phyloP scores from a whole-genome alignment of 768 basidiomycete species.

The Chiua virens region DNA sequence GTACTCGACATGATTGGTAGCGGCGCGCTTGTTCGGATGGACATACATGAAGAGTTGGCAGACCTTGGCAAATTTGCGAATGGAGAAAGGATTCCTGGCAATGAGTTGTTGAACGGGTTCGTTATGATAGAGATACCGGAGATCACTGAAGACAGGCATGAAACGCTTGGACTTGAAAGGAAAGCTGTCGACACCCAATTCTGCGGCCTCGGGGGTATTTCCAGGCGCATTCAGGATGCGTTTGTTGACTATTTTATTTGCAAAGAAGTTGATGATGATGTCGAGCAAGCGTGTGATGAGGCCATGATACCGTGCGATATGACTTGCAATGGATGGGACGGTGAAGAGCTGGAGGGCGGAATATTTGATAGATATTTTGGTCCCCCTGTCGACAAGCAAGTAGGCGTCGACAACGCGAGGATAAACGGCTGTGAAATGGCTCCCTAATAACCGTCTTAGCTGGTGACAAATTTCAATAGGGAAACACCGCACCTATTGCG shows the following conservation, averaged over 20 bases:
- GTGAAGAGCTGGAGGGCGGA: conserved; percentile 93
- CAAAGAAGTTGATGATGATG: conserved; percentile 90
- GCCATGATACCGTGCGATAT: conserved; percentile 71
- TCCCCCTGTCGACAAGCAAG: conserved; percentile 88
- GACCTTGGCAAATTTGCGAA: conserved; percentile 70
- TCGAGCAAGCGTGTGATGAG: conserved; percentile 76
- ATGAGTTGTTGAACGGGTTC: conserved; percentile 79
- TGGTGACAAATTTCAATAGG: background rate
- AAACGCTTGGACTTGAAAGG: conserved; percentile 95
- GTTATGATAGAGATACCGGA: conserved; percentile 83
- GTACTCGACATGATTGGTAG: conserved; percentile 86
- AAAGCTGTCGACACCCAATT: conserved; percentile 77
- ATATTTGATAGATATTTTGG: conserved; percentile 93
- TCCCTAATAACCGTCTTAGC: conserved; percentile 47
- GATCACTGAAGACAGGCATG: conserved; percentile 91
- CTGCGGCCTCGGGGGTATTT: conserved; percentile 22
- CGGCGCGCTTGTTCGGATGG: conserved; percentile 88
- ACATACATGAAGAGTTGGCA: conserved; percentile 92
- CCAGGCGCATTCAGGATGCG: conserved; percentile 46
- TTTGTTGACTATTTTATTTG: conserved; percentile 80
- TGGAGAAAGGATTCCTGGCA: conserved; percentile 62
- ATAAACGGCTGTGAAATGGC: conserved; percentile 84
- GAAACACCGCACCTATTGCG: conserved; percentile 62
- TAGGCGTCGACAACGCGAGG: conserved; percentile 87
- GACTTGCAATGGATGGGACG: conserved; percentile 78